phyloP scores from a whole-genome alignment of 768 basidiomycete species.

The Paxillus involutus region DNA sequence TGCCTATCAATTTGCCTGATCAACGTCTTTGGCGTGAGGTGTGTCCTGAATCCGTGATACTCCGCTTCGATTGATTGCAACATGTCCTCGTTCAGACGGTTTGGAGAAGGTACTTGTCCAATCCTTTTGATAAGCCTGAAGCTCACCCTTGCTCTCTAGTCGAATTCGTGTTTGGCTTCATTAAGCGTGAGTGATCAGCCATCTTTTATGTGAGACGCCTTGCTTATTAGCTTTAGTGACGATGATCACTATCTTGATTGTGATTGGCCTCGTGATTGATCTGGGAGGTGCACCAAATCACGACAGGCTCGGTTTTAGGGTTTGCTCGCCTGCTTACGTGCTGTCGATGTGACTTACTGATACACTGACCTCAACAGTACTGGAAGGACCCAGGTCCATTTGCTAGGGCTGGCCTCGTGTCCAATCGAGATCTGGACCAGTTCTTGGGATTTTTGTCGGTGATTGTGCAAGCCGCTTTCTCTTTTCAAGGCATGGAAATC shows the following conservation, averaged over 20 bases:
- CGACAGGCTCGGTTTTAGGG: slow-evolving; percentile 67
- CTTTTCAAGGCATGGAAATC: too few relatives aligned
- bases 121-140: not conserved
- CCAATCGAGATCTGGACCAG: slow-evolving; percentile 35
- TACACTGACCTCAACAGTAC: slow-evolving; percentile 36
- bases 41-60: not conserved
- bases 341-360: not conserved
- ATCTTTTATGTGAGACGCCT: not conserved
- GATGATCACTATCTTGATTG: slow-evolving; percentile 60
- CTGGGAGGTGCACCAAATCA: slow-evolving; percentile 75
- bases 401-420: slow-evolving; percentile 30
- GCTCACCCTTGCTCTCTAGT: slow-evolving; percentile 34
- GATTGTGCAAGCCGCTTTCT: slow-evolving; percentile 52
- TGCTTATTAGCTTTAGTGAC: slow-evolving; percentile 37
- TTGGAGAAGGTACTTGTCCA: slow-evolving; percentile 55
- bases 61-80: not conserved
- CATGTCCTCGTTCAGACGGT: slow-evolving; percentile 38
- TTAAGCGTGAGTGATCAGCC: slow-evolving; percentile 49
- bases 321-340: slow-evolving; percentile 25
- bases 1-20: slow-evolving; percentile 56
- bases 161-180: slow-evolving; percentile 65
- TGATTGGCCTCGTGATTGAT: slow-evolving; percentile 66
- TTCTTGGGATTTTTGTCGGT: slow-evolving; percentile 43
- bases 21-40: slow-evolving; percentile 74
- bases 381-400: slow-evolving; percentile 69